phyloP scores from a whole-genome alignment of 345 rosid genomes.

The Populus davidiana region DNA sequence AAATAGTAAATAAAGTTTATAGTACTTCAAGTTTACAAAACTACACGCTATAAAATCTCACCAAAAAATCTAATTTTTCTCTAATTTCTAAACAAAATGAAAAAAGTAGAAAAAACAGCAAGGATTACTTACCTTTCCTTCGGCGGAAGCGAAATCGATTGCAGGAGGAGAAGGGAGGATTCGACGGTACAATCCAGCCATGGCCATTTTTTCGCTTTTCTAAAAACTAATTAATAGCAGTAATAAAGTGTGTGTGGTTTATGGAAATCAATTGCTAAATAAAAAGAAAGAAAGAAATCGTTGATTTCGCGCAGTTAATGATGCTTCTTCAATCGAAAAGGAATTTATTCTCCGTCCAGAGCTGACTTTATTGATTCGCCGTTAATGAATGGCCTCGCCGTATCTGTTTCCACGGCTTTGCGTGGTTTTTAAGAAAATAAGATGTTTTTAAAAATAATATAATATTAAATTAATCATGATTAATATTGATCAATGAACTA shows the following conservation, averaged over 20 bases:
- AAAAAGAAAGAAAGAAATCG: background rate
- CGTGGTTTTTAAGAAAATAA: too few relatives aligned
- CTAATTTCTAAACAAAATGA: background rate
- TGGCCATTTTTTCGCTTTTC: conserved; percentile 9
- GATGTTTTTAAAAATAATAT: too few relatives aligned
- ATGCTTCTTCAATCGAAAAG: background rate
- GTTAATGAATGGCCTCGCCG: too few relatives aligned
- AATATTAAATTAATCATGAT: too few relatives aligned
- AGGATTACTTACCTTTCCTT: conserved; percentile 33
- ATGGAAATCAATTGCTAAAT: too few relatives aligned
- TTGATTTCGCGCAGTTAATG: background rate
- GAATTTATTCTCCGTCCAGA: too few relatives aligned
- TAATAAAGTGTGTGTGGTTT: background rate
- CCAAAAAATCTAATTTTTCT: background rate
- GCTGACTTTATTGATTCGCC: too few relatives aligned
- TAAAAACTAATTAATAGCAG: background rate
- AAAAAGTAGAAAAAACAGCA: background rate
- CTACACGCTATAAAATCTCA: background rate
- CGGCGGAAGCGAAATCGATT: conserved; percentile 24
- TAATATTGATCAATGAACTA: too few relatives aligned
- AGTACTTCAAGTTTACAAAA: background rate
- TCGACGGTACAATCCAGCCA: conserved; percentile 29
- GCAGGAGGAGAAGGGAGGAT: conserved; percentile 34
- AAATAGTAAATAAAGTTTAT: too few relatives aligned
- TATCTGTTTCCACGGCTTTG: too few relatives aligned